Conservation (phyloP, 2,329 filamentous ascomycete species). For the Sodiomyces alkalinus region DNA sequence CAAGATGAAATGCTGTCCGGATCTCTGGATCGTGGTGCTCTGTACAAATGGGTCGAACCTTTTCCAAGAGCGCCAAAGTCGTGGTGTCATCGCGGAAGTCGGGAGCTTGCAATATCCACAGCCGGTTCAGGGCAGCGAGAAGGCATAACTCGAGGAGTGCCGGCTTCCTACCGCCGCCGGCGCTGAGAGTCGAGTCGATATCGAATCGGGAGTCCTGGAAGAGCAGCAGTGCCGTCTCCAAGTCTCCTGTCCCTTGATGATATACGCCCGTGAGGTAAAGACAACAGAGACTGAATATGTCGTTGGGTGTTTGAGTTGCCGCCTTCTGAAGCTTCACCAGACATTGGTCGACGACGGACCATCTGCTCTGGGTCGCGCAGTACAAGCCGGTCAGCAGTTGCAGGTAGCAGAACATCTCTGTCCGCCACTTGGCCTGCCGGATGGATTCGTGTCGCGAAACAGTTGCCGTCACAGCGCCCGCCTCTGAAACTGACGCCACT, state of each 20-base stretch:
- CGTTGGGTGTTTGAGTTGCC: slow-evolving; percentile 6
- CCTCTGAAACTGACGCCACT: too few relatives aligned
- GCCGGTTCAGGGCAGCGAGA: slow-evolving; percentile 50
- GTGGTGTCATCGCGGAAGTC: slow-evolving; percentile 39
- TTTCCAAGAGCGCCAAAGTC: slow-evolving; percentile 45
- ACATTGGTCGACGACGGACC: slow-evolving; percentile 44
- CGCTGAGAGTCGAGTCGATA: slow-evolving; percentile 25
- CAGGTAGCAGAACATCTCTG: slow-evolving; percentile 51
- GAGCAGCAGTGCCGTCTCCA: slow-evolving; percentile 49
- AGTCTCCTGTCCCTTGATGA: slow-evolving; percentile 60
- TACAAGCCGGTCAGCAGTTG: slow-evolving; percentile 58
- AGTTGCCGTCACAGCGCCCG: not conserved
- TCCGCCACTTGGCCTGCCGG: slow-evolving; percentile 46
- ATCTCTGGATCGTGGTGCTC: slow-evolving; percentile 62
- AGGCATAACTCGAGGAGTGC: slow-evolving; percentile 49
- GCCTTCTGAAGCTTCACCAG: slow-evolving; percentile 34
- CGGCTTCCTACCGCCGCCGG: slow-evolving; percentile 25
- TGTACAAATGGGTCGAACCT: slow-evolving; percentile 51
- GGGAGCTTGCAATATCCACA: slow-evolving; percentile 57
- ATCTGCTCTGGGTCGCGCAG: slow-evolving; percentile 55
- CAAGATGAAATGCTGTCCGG: slow-evolving; percentile 60
- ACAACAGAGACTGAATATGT: slow-evolving; percentile 33
- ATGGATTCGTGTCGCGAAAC: slow-evolving; percentile 43
- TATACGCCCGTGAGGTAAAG: slow-evolving; percentile 64
- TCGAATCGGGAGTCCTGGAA: slow-evolving; percentile 49